These are phyloP conservation scores for Botrytis cinerea DNA, from an alignment of 2,329 filamentous ascomycete species.

Conservation along the genomic window DNA sequence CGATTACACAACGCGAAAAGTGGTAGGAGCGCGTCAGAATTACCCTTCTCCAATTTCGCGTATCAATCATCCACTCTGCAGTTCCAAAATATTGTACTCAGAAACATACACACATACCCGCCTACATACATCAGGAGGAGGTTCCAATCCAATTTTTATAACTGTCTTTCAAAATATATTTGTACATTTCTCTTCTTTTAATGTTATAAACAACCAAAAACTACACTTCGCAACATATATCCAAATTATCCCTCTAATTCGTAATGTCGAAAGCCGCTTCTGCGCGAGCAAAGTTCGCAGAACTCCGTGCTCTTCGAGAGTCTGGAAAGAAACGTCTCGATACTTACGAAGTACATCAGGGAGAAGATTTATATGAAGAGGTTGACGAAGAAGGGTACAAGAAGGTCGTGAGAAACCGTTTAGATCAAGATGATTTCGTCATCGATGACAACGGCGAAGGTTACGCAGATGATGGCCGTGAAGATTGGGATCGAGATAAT, in stretches of 20 bases:
- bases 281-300: constrained; percentile 59
- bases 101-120: neutral
- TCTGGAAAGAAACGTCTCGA: constrained; percentile 90
- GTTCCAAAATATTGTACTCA: neutral
- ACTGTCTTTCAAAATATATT: neutral
- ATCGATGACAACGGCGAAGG: constrained; percentile 98
- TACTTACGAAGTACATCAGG: constrained; percentile 82
- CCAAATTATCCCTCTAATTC: constrained; percentile 19
- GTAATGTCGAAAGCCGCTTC: constrained; percentile 42
- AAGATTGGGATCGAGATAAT: constrained; percentile 71
- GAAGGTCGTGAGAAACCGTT: constrained; percentile 83
- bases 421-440: constrained; percentile 96
- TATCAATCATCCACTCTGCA: constrained; percentile 4
- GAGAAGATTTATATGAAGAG: constrained; percentile 86
- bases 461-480: constrained; percentile 93
- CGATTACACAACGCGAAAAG: constrained; percentile 16
- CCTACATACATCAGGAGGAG: neutral
- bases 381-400: constrained; percentile 98
- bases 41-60: constrained; percentile 14
- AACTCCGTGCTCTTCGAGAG: constrained; percentile 80
- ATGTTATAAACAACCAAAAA: neutral
- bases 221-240: constrained; percentile 1
- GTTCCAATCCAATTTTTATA: neutral
- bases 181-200: neutral
- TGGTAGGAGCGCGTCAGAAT: constrained; percentile 14